Evolutionary conservation across 345 rosid genomes (phyloP).

Genomic region (Citrus medica): DNA sequence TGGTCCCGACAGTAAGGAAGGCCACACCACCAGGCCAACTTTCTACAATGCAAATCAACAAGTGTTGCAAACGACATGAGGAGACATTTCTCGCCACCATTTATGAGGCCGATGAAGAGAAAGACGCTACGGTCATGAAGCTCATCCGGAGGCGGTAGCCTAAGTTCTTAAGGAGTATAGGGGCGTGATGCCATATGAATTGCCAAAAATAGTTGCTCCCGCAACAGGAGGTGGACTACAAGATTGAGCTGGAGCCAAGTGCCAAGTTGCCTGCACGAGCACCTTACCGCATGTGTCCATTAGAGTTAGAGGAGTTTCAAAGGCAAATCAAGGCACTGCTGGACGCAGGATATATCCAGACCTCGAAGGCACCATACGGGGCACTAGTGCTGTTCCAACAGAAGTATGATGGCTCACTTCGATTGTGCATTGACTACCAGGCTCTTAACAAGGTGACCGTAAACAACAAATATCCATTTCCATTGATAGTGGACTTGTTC

Average conservation of each 20-base stretch:
- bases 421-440: background rate
- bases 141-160: no score
- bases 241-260: background rate
- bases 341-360: rapidly evolving
- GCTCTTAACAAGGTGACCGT: background rate
- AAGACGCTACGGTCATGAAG: no score
- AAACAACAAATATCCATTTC: background rate
- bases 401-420: background rate
- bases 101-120: no score
- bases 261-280: background rate
- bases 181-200: background rate
- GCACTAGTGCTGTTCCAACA: rapidly evolving
- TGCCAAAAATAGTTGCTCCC: rapidly evolving
- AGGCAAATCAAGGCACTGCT: background rate
- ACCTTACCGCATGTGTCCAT: rapidly evolving
- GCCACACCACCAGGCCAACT: background rate
- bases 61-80: background rate
- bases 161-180: background rate
- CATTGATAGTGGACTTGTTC: background rate
- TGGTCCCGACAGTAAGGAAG: background rate
- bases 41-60: no score
- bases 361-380: background rate
- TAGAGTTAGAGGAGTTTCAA: background rate
- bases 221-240: background rate
- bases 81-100: background rate